Evolutionary conservation across 108 stramenopile species (phyloP), one percentile per base, ranked within the genome.

Genomic region (Seminavis robusta): DNA sequence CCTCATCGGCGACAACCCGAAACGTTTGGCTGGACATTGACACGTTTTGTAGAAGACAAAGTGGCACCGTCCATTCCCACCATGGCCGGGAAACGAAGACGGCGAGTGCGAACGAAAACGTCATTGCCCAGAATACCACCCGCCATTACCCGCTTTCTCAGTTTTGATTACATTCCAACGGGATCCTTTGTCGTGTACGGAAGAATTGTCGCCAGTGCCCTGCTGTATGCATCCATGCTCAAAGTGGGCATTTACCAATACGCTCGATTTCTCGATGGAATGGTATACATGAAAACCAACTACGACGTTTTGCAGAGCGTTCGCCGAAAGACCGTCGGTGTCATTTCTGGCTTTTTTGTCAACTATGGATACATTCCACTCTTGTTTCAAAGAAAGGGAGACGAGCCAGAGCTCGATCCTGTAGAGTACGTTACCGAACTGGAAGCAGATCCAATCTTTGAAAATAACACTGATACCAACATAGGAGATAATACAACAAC

Each of bases 21-120:
- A 67, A 69, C 71, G 28, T 77, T 82, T 50, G 65, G 73, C 23
- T 82, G 81, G 81, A 48, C 62, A 1, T 31, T 82, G 54, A 74
- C 74, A 11, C 67, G 81, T 4, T 82, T 82, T 45, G 76, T 82
- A 2, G 76, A 82, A 62, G 73, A 82, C 54, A 70, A 72, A 32
- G 38, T 81, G 3, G 67, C 73, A 37, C 37, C 59, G 1, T 23
- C 19, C 36, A 10, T 34, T 39, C n/a, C n/a, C n/a, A n/a, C n/a
- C n/a, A n/a, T n/a, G n/a, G n/a, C 33, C 28, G 42, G 17, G 19
- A 20, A 39, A 51, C 23, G 38, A 5, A 21, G 17, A 30, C 36
- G 1, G n/a, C n/a, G n/a, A n/a, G n/a, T n/a, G n/a, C n/a, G n/a
- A n/a, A 10, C 39, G 23, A 28, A 20, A 1, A 1, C 34, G 31